Evolutionary conservation across 139 green algal species (phyloP).

Genomic region (Astrephomene gubernaculifera): DNA sequence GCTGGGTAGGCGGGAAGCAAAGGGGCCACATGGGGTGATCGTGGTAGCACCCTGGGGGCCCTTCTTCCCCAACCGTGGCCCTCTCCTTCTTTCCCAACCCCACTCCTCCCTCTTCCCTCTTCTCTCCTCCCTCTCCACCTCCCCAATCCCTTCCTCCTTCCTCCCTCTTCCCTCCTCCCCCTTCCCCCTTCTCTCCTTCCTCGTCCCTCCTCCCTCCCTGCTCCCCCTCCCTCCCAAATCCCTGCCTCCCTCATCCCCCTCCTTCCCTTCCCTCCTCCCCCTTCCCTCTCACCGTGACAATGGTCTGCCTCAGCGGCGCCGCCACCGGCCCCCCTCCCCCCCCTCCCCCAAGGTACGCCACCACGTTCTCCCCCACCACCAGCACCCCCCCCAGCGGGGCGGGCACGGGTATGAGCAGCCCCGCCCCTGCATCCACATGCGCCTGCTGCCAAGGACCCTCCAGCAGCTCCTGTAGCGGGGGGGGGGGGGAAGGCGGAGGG

Average conservation of each 20-base stretch:
- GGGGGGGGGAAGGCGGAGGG: background rate
- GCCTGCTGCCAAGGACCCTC: constrained; percentile 84
- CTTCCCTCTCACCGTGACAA: constrained; percentile 41
- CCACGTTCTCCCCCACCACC: constrained; percentile 87
- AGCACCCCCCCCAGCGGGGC: constrained; percentile 82
- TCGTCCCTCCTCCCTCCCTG: too few relatives aligned
- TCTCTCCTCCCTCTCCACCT: background rate
- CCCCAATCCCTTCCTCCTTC: background rate
- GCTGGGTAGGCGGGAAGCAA: too few relatives aligned
- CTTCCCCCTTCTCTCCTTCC: background rate
- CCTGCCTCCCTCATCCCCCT: background rate
- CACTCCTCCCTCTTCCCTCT: background rate
- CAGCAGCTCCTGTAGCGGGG: constrained; percentile 71
- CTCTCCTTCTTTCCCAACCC: background rate
- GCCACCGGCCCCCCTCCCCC: constrained; percentile 20
- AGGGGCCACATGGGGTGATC: too few relatives aligned
- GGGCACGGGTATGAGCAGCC: constrained; percentile 89
- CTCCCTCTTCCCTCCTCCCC: background rate
- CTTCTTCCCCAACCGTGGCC: too few relatives aligned
- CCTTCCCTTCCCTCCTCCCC: background rate
- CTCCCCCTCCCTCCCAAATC: background rate
- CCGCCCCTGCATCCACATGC: constrained; percentile 86
- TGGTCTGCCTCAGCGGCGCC: constrained; percentile 54
- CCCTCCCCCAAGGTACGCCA: constrained; percentile 79
- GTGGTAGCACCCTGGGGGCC: too few relatives aligned